Evolutionary conservation across 2,329 filamentous ascomycete species (phyloP).

Genomic region (Venturia effusa): DNA sequence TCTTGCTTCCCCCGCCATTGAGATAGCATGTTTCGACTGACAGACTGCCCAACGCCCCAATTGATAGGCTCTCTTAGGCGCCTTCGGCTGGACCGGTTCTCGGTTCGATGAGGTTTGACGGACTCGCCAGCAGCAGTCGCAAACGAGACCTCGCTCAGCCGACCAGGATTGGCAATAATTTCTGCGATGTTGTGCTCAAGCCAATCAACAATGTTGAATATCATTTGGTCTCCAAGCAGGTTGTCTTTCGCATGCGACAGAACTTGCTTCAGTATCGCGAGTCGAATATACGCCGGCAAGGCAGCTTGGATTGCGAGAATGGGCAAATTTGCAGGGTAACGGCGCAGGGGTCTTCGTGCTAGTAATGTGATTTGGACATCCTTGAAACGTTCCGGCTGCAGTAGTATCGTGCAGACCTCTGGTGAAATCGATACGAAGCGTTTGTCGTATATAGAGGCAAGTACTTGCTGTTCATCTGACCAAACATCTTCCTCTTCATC

Average conservation of each 20-base stretch:
- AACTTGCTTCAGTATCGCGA: conserved; percentile 73
- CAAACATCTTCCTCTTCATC: conserved; percentile 48
- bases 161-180: conserved; percentile 79
- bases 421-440: conserved; percentile 49
- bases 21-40: conserved; percentile 47
- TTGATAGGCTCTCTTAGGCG: conserved; percentile 33
- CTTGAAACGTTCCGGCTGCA: conserved; percentile 8
- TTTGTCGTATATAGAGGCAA: conserved; percentile 79
- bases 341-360: conserved; percentile 55
- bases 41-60: conserved; percentile 48
- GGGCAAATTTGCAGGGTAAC: conserved; percentile 60
- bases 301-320: conserved; percentile 57
- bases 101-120: conserved; percentile 13
- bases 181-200: conserved; percentile 70
- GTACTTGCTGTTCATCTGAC: conserved; percentile 73
- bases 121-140: conserved; percentile 51
- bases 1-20: conserved; percentile 62
- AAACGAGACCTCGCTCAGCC: conserved; percentile 71
- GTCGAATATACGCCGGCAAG: conserved; percentile 83
- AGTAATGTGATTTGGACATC: conserved; percentile 38
- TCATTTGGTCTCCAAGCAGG: conserved; percentile 75
- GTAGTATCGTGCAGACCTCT: conserved; percentile 49
- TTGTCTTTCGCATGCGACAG: conserved; percentile 59
- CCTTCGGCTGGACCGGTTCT: not conserved
- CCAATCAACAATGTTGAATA: conserved; percentile 87